Conservation (phyloP, 345 rosid genomes). For the Gossypium herbaceum region DNA sequence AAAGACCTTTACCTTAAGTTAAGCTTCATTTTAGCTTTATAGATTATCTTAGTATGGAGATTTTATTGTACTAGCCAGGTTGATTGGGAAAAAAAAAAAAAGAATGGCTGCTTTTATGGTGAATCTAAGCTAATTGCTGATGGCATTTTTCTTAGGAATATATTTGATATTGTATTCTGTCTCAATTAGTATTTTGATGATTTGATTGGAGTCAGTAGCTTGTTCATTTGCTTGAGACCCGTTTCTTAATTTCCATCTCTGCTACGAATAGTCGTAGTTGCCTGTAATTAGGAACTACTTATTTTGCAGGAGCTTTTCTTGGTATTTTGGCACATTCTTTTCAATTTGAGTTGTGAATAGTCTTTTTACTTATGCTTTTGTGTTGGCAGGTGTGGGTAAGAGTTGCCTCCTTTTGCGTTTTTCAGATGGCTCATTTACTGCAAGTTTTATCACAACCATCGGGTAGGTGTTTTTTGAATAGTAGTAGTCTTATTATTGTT, state of each 20-base stretch:
- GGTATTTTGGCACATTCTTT: background rate
- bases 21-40: background rate
- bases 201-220: background rate
- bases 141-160: background rate
- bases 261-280: background rate
- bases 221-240: background rate
- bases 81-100: background rate
- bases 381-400: conserved; percentile 70
- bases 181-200: background rate
- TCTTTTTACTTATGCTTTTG: conserved; percentile 2
- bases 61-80: too few species aligned
- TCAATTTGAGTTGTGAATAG: background rate
- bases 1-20: background rate
- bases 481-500: background rate
- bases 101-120: background rate
- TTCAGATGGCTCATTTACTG: conserved; percentile 96
- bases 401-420: conserved; percentile 92
- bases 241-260: background rate
- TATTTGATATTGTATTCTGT: background rate
- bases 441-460: conserved; percentile 93
- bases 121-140: background rate
- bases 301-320: background rate
- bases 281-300: background rate
- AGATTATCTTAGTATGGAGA: background rate
- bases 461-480: conserved; percentile 40